Base-by-base conservation (phyloP, 495 filamentous ascomycete genomes). In the Cairneyella variabilis region DNA sequence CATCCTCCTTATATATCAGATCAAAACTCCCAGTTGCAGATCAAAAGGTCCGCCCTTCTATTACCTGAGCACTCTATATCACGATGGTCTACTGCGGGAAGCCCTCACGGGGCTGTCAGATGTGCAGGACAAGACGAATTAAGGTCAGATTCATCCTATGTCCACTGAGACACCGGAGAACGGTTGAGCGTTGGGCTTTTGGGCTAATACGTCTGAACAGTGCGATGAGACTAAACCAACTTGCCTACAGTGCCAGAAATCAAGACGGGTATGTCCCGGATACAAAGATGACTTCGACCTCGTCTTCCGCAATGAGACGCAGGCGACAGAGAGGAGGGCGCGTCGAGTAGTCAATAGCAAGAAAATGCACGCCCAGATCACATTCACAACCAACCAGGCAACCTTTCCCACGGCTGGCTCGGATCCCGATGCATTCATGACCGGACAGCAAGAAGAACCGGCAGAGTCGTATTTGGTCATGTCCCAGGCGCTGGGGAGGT, bases 31-130 rank as follows among this genome's bases (percentile, higher is more conserved):
- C 41, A 27, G 23, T 18, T 18, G 41, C 20, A 23, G 41, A 44
- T 44, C 41, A 21, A 20, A 5, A 47, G 44, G 44, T 32, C 7
- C 8, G 27, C 25, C 27, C 44, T 47, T 14, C 20, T 47, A 47
- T 14, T 23, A 23, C 12, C 11, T 20, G 5, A 26, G 34, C 11
- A 46, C 14, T 47, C n/a, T 34, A 47, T 38, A 48, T 49, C 48
- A 60, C 22, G 43, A 89, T 89, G 85, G 85, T 89, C 1, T 89
- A 88, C 62, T 82, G 81, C 59, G 85, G 85, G 23, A 85, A 86
- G 65, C 85, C 85, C 46, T 86, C 83, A 53, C 76, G 79, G 72
- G 85, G 83, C 47, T 89, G 85, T 63, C 83, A 84, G 65, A 83
- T 84, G 71, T 89, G 85, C 62, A 74, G 84, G 65, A 78, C 77